Evolutionary conservation across 169 alveolate species (phyloP).

Genomic region (Plasmodium relictum): DNA sequence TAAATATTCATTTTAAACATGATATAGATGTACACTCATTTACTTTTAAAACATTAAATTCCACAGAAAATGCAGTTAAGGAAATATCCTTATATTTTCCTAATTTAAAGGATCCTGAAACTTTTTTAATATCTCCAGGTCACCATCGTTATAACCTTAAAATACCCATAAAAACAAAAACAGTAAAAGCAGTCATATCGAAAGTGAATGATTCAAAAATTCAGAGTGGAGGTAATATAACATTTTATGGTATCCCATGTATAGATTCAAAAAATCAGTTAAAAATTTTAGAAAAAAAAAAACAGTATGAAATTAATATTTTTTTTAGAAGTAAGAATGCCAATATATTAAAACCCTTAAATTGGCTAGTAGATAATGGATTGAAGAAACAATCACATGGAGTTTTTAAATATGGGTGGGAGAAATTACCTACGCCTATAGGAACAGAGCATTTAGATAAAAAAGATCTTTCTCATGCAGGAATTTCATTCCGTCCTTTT

Average conservation of each 20-base stretch:
- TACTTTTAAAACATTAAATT: slow-evolving; percentile 80
- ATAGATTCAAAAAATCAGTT: slow-evolving; percentile 19
- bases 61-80: slow-evolving; percentile 81
- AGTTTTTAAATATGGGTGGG: slow-evolving; percentile 73
- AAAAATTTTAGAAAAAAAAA: slow-evolving; percentile 33
- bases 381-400: slow-evolving; percentile 52
- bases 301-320: slow-evolving; percentile 59
- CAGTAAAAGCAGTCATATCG: slow-evolving; percentile 69
- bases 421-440: slow-evolving; percentile 68
- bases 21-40: slow-evolving; percentile 84
- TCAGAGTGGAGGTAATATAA: slow-evolving; percentile 57
- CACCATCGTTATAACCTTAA: slow-evolving; percentile 69
- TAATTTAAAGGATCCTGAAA: slow-evolving; percentile 38
- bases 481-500: slow-evolving; percentile 53
- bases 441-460: slow-evolving; percentile 30
- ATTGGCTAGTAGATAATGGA: slow-evolving; percentile 75
- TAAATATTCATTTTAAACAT: slow-evolving; percentile 80
- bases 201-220: slow-evolving; percentile 56
- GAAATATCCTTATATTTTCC: slow-evolving; percentile 81
- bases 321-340: slow-evolving; percentile 66
- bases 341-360: slow-evolving; percentile 46
- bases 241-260: slow-evolving; percentile 77
- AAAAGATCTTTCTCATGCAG: slow-evolving; percentile 66
- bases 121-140: slow-evolving; percentile 64
- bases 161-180: slow-evolving; percentile 60